These are phyloP conservation scores for Suillus ampliporus DNA, from an alignment of 768 basidiomycete genomes.

Conservation along the genomic window DNA sequence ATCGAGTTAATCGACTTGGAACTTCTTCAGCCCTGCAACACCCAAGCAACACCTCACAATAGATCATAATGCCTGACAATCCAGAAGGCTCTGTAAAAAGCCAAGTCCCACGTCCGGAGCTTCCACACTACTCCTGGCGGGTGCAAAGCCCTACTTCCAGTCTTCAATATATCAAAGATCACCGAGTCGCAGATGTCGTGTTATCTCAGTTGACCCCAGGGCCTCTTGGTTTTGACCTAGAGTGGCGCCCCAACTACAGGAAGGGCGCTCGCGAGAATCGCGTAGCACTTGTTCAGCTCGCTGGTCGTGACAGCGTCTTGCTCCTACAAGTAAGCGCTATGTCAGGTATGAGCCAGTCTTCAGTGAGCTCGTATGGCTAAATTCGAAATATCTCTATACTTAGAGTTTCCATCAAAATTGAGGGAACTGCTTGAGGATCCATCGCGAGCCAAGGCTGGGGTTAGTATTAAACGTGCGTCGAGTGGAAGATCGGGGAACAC, in stretches of 20 bases:
- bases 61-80: background rate
- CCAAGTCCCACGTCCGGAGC: background rate
- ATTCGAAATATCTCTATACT: constrained; percentile 18
- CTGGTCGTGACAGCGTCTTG: constrained; percentile 56
- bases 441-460: constrained; percentile 68
- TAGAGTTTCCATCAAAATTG: constrained; percentile 61
- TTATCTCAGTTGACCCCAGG: constrained; percentile 30
- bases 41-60: background rate
- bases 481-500: background rate
- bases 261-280: constrained; percentile 65
- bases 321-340: constrained; percentile 73
- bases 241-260: constrained; percentile 71
- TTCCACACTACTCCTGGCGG: constrained; percentile 32
- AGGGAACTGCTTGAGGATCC: constrained; percentile 56
- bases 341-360: constrained; percentile 39
- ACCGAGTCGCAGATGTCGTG: constrained; percentile 31
- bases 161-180: constrained; percentile 40
- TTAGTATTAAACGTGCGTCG: constrained; percentile 69
- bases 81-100: background rate
- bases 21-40: background rate
- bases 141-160: constrained; percentile 16
- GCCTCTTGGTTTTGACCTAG: constrained; percentile 72
- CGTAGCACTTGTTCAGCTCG: constrained; percentile 77
- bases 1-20: background rate
- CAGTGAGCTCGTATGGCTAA: background rate